Conservation (phyloP, 306 rosid genomes). For the Cucurbita maxima region DNA sequence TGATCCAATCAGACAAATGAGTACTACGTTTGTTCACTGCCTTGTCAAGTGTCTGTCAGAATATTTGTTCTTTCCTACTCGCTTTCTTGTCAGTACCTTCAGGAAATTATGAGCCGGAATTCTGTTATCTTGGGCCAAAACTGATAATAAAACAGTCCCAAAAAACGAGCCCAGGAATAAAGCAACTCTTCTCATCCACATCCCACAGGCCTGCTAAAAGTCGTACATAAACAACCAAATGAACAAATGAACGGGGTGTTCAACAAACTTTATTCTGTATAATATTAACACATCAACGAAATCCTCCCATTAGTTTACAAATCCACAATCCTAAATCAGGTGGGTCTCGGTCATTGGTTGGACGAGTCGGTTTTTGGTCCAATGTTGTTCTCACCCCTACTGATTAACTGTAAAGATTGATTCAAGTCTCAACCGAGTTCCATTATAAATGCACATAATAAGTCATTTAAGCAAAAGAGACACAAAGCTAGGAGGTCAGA, state of each 20-base stretch:
- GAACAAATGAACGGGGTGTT: neutral
- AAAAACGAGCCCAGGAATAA: neutral
- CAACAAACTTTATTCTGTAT: neutral
- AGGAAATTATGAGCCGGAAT: neutral
- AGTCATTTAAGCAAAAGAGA: neutral
- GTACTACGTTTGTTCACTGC: neutral
- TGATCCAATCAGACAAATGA: neutral
- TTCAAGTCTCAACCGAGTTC: neutral
- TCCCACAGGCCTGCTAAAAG: neutral
- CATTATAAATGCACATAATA: neutral
- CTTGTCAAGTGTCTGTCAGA: neutral
- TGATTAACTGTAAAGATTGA: neutral
- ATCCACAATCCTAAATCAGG: neutral
- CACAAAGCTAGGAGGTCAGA: neutral
- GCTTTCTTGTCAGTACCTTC: neutral
- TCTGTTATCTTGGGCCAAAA: neutral
- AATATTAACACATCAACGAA: neutral
- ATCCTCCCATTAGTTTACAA: neutral
- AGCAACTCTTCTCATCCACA: too few species aligned
- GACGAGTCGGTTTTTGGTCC: too few species aligned
- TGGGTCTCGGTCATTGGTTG: too few species aligned
- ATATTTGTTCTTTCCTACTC: conserved; percentile 3
- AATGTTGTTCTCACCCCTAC: too few species aligned
- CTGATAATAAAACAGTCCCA: neutral
- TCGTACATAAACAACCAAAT: neutral